Percentiles rank a stretch among this genome's conserved stretches.
phyloP scores from a whole-genome alignment of 2,329 filamentous ascomycete species.

The Beauveria asiatica region DNA sequence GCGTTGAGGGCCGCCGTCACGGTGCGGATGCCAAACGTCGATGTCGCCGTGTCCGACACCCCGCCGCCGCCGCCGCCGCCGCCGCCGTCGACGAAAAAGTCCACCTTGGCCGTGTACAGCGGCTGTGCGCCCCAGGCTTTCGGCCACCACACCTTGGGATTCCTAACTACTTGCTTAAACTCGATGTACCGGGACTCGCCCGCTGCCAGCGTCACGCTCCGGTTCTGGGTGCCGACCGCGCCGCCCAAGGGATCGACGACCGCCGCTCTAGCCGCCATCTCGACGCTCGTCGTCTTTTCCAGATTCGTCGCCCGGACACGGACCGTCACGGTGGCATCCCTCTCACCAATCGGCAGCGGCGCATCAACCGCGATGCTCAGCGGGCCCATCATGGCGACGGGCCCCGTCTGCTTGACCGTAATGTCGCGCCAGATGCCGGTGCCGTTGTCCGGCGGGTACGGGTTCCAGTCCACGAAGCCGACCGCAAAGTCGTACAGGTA shows the following conservation, averaged over 20 bases:
- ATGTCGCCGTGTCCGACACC: slow-evolving; percentile 20
- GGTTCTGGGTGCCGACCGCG: slow-evolving; percentile 19
- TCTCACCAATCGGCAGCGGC: slow-evolving; percentile 14
- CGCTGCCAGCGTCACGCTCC: slow-evolving; percentile 29
- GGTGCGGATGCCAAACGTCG: slow-evolving; percentile 21
- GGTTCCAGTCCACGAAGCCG: slow-evolving; percentile 56
- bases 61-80: slow-evolving; percentile 18
- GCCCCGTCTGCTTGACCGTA: slow-evolving; percentile 44
- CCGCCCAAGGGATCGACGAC: slow-evolving; percentile 25
- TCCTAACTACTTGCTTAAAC: slow-evolving; percentile 24
- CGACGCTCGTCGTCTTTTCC: slow-evolving; percentile 28
- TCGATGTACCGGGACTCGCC: slow-evolving; percentile 29
- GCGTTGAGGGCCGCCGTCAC: slow-evolving; percentile 42
- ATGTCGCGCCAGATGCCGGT: slow-evolving; percentile 56
- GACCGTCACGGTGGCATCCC: slow-evolving; percentile 27
- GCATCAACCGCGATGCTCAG: slow-evolving; percentile 38
- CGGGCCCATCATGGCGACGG: slow-evolving; percentile 36
- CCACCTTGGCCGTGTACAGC: slow-evolving; percentile 33
- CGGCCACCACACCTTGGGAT: slow-evolving; percentile 53
- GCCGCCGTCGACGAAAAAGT: slow-evolving; percentile 20
- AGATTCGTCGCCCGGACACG: slow-evolving; percentile 32
- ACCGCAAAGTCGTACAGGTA: slow-evolving; percentile 51
- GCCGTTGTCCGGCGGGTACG: slow-evolving; percentile 52
- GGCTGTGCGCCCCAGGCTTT: slow-evolving; percentile 49
- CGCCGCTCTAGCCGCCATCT: slow-evolving; percentile 25